Evolutionary conservation across 129 eudicot species (phyloP).

Genomic region (Flaveria robusta): DNA sequence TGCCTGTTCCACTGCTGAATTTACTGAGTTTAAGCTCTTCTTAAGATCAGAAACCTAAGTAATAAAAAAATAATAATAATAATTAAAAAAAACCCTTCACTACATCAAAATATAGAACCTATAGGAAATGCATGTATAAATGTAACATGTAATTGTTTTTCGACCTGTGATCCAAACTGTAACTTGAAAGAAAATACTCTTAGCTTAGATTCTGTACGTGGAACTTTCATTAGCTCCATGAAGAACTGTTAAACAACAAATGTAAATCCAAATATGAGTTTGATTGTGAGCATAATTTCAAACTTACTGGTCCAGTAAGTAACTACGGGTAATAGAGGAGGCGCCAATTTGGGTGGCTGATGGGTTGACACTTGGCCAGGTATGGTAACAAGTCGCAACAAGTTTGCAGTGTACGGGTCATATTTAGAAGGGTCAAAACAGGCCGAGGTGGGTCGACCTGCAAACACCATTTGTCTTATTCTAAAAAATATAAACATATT

Average conservation of each 20-base stretch:
- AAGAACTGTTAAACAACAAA: constrained; percentile 65
- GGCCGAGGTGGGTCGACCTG: background rate
- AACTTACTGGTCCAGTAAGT: background rate
- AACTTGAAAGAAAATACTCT: constrained; percentile 81
- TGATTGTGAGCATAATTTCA: background rate
- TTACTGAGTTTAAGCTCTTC: constrained; percentile 64
- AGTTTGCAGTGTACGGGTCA: constrained; percentile 1
- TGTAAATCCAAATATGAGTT: background rate
- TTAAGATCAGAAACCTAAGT: constrained; percentile 78
- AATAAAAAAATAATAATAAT: background rate
- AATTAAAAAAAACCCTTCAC: background rate
- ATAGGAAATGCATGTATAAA: constrained; percentile 19
- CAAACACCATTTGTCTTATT: background rate
- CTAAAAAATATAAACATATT: background rate
- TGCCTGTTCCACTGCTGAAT: constrained; percentile 79
- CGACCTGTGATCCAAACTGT: constrained; percentile 76
- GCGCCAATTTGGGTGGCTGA: background rate
- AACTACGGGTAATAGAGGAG: background rate
- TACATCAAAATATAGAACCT: constrained; percentile 15
- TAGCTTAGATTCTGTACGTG: constrained; percentile 87
- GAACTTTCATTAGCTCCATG: constrained; percentile 96
- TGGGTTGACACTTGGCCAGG: background rate
- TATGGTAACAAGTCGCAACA: background rate
- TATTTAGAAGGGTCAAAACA: background rate
- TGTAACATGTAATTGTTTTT: background rate